A percentile compares a stretch with the other conserved stretches of the same genome.
Conservation (phyloP, 345 rosid species). For the Microthlaspi erraticum region DNA sequence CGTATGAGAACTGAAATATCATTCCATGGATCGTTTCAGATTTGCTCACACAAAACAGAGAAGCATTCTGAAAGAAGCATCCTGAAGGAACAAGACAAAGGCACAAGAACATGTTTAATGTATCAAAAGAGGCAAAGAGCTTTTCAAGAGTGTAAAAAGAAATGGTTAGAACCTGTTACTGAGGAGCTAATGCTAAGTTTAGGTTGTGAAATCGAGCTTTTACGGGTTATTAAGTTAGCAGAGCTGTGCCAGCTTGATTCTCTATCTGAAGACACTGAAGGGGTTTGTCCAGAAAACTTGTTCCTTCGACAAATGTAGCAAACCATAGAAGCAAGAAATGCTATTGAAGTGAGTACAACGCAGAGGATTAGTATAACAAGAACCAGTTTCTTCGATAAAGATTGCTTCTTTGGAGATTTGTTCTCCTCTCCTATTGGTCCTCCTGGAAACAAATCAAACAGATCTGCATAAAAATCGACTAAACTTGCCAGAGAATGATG, state of each 20-base stretch:
- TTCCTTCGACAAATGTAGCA: conserved; percentile 64
- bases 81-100: conserved; percentile 49
- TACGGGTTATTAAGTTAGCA: conserved; percentile 68
- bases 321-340: conserved; percentile 64
- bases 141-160: not conserved
- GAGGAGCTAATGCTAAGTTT: conserved; percentile 49
- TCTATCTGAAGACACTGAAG: conserved; percentile 66
- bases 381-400: conserved; percentile 55
- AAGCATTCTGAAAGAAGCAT: conserved; percentile 61
- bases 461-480: not conserved
- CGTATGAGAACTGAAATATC: conserved; percentile 65
- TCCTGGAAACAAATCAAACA: conserved; percentile 53
- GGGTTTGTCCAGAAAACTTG: conserved; percentile 49
- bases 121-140: not conserved
- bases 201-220: conserved; percentile 53
- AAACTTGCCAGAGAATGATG: not conserved
- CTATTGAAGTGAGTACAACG: conserved; percentile 65
- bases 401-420: conserved; percentile 53
- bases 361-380: conserved; percentile 64
- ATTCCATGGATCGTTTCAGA: conserved; percentile 60
- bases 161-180: conserved; percentile 34
- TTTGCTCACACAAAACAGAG: conserved; percentile 56
- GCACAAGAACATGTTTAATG: conserved; percentile 5
- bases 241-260: conserved; percentile 81
- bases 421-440: conserved; percentile 50